Conservation (phyloP, 78 protist genomes). For the Guillardia theta region DNA sequence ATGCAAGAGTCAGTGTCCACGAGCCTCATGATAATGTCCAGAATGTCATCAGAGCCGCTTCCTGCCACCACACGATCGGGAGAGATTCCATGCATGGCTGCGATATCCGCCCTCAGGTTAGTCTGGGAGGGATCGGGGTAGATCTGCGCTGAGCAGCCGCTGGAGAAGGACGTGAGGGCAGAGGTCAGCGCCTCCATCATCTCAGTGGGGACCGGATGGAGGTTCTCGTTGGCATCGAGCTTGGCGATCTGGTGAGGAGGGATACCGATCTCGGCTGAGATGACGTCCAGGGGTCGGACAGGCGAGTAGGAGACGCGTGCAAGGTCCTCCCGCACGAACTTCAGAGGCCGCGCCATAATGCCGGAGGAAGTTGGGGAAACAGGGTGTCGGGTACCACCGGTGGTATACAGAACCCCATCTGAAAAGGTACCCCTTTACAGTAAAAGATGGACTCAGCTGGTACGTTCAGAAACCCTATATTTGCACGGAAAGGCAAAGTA, state of each 20-base stretch:
- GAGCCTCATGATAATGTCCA: slow-evolving; percentile 40
- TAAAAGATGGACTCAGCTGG: no score
- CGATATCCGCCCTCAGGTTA: slow-evolving; percentile 12
- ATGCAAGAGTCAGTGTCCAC: not conserved
- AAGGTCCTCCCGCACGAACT: not conserved
- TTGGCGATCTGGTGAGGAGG: slow-evolving; percentile 13
- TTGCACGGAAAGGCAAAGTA: no score
- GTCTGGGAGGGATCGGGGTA: slow-evolving; percentile 50
- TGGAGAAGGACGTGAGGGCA: not conserved
- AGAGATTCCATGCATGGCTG: not conserved
- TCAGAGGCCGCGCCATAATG: not conserved
- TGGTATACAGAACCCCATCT: no score
- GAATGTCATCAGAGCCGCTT: slow-evolving; percentile 38
- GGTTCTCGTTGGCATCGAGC: slow-evolving; percentile 55
- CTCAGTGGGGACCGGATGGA: not conserved
- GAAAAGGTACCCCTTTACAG: no score
- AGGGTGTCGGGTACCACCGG: no score
- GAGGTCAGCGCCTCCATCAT: slow-evolving; percentile 3
- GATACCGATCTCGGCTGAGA: slow-evolving; percentile 23
- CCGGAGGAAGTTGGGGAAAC: not conserved
- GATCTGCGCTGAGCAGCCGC: not conserved
- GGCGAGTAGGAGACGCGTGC: not conserved
- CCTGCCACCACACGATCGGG: not conserved
- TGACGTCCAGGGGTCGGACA: slow-evolving; percentile 27
- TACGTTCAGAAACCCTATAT: no score